phyloP scores from a whole-genome alignment of 495 filamentous ascomycete genomes.

The Penicillium dipodomyicola region DNA sequence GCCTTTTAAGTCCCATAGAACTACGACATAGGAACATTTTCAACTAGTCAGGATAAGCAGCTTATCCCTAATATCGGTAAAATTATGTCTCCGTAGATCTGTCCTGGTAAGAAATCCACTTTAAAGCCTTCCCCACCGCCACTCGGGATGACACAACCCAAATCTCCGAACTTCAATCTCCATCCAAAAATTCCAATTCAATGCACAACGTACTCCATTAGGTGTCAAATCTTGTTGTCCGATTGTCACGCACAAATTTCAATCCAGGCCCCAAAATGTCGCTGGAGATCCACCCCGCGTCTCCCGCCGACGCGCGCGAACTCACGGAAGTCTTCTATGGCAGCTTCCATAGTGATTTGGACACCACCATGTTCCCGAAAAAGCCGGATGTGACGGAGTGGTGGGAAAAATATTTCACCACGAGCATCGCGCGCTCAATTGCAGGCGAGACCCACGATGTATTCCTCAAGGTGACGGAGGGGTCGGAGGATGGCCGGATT shows the following conservation, averaged over 20 bases:
- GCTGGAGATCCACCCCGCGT: constrained; percentile 16
- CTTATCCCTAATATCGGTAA: too few species aligned
- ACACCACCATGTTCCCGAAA: constrained; percentile 27
- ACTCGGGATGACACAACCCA: neutral
- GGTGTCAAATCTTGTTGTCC: too few species aligned
- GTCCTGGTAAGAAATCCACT: neutral
- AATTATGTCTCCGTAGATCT: too few species aligned
- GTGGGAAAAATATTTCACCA: constrained; percentile 12
- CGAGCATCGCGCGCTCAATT: constrained; percentile 1
- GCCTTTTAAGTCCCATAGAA: too few species aligned
- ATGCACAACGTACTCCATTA: neutral
- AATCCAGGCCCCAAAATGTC: constrained; percentile 15
- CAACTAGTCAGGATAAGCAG: too few species aligned
- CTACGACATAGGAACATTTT: too few species aligned
- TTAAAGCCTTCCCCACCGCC: neutral
- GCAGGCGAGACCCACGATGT: constrained; percentile 6
- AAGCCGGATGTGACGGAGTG: constrained; percentile 26
- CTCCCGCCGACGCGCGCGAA: constrained; percentile 15
- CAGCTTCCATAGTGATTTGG: constrained; percentile 24
- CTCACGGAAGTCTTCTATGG: constrained; percentile 23
- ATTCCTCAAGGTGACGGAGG: constrained; percentile 20
- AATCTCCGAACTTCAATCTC: neutral
- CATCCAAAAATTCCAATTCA: neutral
- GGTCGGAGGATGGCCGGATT: constrained; percentile 10
- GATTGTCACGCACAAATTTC: neutral